Conservation (phyloP, 2,329 filamentous ascomycete species). For the Colletotrichum tropicicola region DNA sequence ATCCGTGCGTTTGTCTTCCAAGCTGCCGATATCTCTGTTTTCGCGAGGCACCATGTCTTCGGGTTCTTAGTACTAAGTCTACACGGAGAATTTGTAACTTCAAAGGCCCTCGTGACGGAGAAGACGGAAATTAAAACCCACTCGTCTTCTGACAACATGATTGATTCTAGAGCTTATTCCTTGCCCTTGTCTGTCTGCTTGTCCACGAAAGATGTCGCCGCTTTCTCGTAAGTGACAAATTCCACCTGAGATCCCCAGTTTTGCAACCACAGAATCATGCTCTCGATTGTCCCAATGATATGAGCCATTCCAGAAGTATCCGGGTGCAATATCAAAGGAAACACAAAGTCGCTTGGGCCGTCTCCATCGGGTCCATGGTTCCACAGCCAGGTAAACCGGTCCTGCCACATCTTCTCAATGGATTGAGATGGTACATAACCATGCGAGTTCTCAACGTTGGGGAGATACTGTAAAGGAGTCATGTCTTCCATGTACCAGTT, state of each 20-base stretch:
- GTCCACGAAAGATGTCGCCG: background rate
- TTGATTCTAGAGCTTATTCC: no score
- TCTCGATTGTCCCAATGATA: conserved; percentile 58
- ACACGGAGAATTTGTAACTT: no score
- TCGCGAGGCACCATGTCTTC: background rate
- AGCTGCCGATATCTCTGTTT: background rate
- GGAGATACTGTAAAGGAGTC: conserved; percentile 56
- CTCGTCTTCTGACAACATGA: no score
- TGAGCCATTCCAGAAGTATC: conserved; percentile 70
- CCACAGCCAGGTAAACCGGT: conserved; percentile 65
- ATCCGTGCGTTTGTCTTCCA: background rate
- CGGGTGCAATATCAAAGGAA: conserved; percentile 63
- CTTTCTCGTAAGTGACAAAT: conserved; percentile 4
- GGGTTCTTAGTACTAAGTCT: no score
- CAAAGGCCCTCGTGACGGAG: no score
- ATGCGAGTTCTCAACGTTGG: conserved; percentile 58
- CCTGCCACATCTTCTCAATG: conserved; percentile 69
- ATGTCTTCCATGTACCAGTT: conserved; percentile 61
- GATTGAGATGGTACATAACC: conserved; percentile 66
- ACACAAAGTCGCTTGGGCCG: conserved; percentile 49
- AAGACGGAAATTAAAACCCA: no score
- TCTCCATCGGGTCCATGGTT: conserved; percentile 44
- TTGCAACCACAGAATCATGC: conserved; percentile 8
- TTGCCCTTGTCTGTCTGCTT: no score
- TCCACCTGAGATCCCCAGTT: conserved; percentile 1